Conservation (phyloP, 306 rosid species). For the Pterocarpus macrocarpus region DNA sequence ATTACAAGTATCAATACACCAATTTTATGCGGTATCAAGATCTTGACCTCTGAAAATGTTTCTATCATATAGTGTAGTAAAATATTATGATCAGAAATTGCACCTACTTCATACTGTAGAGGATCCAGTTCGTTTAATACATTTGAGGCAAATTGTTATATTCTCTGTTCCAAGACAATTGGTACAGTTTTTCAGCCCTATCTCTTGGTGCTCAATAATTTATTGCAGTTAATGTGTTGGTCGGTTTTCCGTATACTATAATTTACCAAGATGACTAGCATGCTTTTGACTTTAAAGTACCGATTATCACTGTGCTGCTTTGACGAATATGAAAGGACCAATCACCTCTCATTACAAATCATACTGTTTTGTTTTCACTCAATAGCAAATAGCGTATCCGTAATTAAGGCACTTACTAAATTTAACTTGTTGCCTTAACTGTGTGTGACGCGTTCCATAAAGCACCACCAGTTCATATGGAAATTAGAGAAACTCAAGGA, state of each 20-base stretch:
- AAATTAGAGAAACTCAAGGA: slow-evolving; percentile 28
- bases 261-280: not conserved
- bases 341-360: slow-evolving; percentile 17
- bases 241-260: not conserved
- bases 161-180: slow-evolving; percentile 16
- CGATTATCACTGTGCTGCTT: not conserved
- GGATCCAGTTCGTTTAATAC: not conserved
- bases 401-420: not conserved
- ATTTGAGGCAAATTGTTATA: not conserved
- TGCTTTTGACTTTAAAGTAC: not conserved
- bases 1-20: too few species aligned
- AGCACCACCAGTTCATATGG: not conserved
- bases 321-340: slow-evolving; percentile 19
- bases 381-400: not conserved
- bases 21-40: too few species aligned
- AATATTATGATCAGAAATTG: not conserved
- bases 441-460: not conserved
- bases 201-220: slow-evolving; percentile 14
- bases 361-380: not conserved
- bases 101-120: not conserved
- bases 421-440: not conserved
- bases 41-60: too few species aligned
- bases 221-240: slow-evolving; percentile 5
- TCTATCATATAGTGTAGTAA: too few species aligned
- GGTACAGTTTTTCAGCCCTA: not conserved